Conservation (phyloP, 352 stramenopile genomes). For the Poterioochromonas sp. region DNA sequence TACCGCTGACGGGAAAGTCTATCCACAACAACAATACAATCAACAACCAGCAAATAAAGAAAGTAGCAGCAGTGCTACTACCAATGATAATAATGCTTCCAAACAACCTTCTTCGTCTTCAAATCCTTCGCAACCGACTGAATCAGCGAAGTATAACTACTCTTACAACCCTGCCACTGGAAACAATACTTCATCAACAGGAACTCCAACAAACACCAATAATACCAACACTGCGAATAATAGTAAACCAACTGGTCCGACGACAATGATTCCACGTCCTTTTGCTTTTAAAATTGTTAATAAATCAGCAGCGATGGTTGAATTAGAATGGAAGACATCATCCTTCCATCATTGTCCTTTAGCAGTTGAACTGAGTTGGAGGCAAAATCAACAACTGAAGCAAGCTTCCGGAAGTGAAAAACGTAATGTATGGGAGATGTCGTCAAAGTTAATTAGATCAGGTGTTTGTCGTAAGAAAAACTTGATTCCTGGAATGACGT, state of each 20-base stretch:
- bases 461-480: constrained; percentile 14
- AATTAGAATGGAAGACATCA: constrained; percentile 7
- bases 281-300: not conserved
- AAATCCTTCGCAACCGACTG: no score
- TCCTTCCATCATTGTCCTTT: not conserved
- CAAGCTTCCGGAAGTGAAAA: not conserved
- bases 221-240: no score
- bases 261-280: not conserved
- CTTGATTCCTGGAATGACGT: not conserved
- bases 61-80: not conserved
- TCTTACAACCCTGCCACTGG: no score
- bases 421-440: not conserved
- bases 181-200: no score
- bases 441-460: not conserved
- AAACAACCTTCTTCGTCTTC: no score
- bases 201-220: no score
- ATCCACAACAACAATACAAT: not conserved
- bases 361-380: not conserved
- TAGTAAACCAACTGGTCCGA: no score
- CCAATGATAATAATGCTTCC: not conserved
- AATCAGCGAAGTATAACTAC: no score
- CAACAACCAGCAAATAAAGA: not conserved
- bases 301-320: not conserved
- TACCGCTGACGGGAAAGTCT: not conserved
- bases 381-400: not conserved